Conservation (phyloP, 768 basidiomycete species). For the Naganishia randhawae region DNA sequence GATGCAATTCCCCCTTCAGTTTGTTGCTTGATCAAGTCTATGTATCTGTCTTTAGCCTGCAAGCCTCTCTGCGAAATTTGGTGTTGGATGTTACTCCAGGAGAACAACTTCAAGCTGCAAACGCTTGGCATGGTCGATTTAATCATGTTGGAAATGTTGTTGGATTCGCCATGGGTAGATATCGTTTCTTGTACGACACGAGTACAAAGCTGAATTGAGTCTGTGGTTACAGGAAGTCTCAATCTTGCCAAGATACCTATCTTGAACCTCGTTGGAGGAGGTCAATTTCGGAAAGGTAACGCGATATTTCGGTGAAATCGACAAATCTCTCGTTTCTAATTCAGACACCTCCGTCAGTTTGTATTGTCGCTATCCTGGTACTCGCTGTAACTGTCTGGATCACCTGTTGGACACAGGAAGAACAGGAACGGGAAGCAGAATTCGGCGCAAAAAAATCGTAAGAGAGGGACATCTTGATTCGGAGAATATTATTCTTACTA, state of each 20-base stretch:
- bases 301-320: neutral
- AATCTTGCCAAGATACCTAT: conserved; percentile 77
- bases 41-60: conserved; percentile 30
- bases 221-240: conserved; percentile 51
- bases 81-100: conserved; percentile 85
- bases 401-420: conserved; percentile 81
- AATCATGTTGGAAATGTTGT: conserved; percentile 94
- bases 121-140: conserved; percentile 98
- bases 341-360: conserved; percentile 56
- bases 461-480: conserved; percentile 17
- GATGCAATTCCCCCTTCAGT: neutral
- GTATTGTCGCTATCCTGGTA: conserved; percentile 74
- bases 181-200: too few species aligned
- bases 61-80: conserved; percentile 89
- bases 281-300: conserved; percentile 77
- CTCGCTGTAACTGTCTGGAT: conserved; percentile 77
- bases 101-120: conserved; percentile 83
- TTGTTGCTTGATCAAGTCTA: neutral
- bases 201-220: neutral
- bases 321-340: neutral
- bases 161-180: conserved; percentile 76
- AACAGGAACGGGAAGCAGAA: conserved; percentile 55
- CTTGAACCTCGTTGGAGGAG: conserved; percentile 75
- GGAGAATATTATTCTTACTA: neutral
- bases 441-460: conserved; percentile 48